phyloP scores from a whole-genome alignment of 2,329 filamentous ascomycete genomes.

The Trichoderma lentiforme region DNA sequence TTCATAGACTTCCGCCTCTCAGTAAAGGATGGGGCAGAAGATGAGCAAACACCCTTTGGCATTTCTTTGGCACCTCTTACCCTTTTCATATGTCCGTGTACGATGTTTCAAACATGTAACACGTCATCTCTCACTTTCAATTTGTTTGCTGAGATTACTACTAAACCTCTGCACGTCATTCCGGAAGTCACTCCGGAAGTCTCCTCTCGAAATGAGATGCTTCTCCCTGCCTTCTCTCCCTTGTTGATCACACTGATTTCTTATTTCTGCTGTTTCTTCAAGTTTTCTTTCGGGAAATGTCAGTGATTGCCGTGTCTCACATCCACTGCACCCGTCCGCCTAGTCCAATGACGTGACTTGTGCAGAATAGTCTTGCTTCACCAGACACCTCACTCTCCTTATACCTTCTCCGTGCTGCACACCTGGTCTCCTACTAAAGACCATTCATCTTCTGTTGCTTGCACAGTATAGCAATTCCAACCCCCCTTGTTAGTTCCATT shows the following conservation, averaged over 20 bases:
- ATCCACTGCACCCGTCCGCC: not conserved
- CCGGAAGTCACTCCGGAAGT: not conserved
- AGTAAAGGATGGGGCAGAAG: not conserved
- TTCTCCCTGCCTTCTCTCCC: not conserved
- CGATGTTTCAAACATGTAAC: not conserved
- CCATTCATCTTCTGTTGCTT: not conserved
- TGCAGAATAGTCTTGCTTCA: not conserved
- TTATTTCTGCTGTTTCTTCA: not conserved
- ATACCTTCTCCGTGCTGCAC: not conserved
- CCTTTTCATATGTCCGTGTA: not conserved
- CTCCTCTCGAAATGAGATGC: not conserved
- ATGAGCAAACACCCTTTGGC: not conserved
- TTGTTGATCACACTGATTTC: not conserved
- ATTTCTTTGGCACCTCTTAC: not conserved
- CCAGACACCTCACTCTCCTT: not conserved
- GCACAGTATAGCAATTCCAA: not conserved
- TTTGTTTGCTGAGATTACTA: not conserved
- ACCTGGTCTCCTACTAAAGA: not conserved
- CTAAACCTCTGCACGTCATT: not conserved
- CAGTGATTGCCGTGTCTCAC: not conserved
- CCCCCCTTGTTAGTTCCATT: not conserved
- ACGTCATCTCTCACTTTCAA: not conserved
- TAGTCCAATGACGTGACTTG: not conserved
- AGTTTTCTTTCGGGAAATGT: not conserved
- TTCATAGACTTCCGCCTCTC: not conserved